Percentiles rank a stretch among this genome's conserved stretches.
Conservation (phyloP, 306 rosid genomes). For the Vachellia pachyceras region DNA sequence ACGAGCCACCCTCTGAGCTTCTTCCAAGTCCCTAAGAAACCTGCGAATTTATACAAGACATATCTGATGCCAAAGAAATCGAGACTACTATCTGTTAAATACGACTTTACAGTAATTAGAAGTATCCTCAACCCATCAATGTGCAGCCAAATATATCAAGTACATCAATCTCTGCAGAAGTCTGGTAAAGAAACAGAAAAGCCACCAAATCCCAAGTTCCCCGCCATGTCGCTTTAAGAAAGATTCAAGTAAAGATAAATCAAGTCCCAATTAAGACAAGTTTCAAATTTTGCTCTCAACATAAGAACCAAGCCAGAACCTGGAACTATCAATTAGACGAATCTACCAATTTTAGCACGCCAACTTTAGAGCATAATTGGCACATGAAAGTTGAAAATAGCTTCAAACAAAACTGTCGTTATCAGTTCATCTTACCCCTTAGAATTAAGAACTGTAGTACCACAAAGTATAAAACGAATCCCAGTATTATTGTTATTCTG, state of each 20-base stretch:
- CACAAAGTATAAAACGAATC: slow-evolving; percentile 86
- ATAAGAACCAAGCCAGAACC: slow-evolving; percentile 22
- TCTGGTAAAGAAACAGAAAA: neutral
- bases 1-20: slow-evolving; percentile 85
- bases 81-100: neutral
- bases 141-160: slow-evolving; percentile 20
- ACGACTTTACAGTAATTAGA: slow-evolving; percentile 4
- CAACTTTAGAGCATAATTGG: slow-evolving; percentile 28
- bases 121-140: slow-evolving; percentile 28
- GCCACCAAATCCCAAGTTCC: neutral
- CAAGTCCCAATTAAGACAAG: slow-evolving; percentile 29
- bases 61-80: neutral
- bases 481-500: slow-evolving; percentile 84
- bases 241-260: slow-evolving; percentile 2
- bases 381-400: slow-evolving; percentile 5
- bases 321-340: slow-evolving; percentile 18
- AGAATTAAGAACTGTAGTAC: slow-evolving; percentile 87
- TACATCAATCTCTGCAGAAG: slow-evolving; percentile 4
- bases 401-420: slow-evolving; percentile 31
- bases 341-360: slow-evolving; percentile 7
- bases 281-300: slow-evolving; percentile 10
- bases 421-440: slow-evolving; percentile 63
- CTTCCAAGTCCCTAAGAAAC: slow-evolving; percentile 94
- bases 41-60: slow-evolving; percentile 47
- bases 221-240: slow-evolving; percentile 16